A percentile compares a stretch with the other conserved stretches of the same genome.
Evolutionary conservation across 768 basidiomycete genomes (phyloP).

Genomic region (Suillus ampliporus): DNA sequence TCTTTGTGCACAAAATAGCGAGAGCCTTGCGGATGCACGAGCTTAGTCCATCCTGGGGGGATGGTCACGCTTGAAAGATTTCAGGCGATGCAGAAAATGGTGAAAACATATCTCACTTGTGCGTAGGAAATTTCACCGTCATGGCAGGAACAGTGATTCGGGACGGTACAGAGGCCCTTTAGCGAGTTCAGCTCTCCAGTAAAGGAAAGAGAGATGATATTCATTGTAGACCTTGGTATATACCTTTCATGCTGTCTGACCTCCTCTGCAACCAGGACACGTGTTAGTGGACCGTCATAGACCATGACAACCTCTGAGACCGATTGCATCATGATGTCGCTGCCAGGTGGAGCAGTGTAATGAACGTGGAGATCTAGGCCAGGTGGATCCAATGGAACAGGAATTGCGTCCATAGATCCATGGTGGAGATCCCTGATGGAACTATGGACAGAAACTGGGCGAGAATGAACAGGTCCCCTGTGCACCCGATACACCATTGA

Average conservation of each 20-base stretch:
- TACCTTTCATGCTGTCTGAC: constrained; percentile 20
- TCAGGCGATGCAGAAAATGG: not conserved
- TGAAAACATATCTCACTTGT: constrained; percentile 4
- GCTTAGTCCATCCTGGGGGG: constrained; percentile 27
- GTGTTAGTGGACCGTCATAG: constrained; percentile 16
- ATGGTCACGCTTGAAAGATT: not conserved
- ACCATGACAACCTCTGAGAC: not conserved
- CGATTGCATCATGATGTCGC: too few relatives aligned
- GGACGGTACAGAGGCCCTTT: not conserved
- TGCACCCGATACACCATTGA: too few relatives aligned
- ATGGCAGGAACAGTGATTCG: not conserved
- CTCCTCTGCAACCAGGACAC: constrained; percentile 24
- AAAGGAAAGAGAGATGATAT: not conserved
- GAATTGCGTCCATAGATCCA: not conserved
- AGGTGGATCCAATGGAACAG: not conserved
- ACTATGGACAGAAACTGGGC: too few relatives aligned
- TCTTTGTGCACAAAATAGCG: not conserved
- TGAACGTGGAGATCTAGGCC: too few relatives aligned
- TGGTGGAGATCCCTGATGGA: not conserved
- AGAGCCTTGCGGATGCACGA: constrained; percentile 17
- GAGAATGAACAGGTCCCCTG: too few relatives aligned
- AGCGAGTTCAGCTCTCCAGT: not conserved
- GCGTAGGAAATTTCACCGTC: constrained; percentile 8
- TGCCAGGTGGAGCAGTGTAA: not conserved
- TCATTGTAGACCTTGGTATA: not conserved